These are phyloP conservation scores for Saturnispora diversa DNA, from an alignment of 805 yeast species.

Conservation along the genomic window DNA sequence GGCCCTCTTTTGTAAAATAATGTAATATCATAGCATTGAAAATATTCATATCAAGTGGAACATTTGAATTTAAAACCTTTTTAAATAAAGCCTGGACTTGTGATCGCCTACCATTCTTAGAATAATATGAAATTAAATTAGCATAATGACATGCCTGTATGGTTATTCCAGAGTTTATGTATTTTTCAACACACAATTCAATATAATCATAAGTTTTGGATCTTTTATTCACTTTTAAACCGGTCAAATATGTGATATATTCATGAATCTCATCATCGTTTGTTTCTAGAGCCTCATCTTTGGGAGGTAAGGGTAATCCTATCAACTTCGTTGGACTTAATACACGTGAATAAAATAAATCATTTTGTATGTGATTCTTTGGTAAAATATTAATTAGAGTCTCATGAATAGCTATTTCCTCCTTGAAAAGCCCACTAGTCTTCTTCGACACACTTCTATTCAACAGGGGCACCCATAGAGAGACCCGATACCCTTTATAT, in stretches of 20 bases:
- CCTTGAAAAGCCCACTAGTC: background rate
- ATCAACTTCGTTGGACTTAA: background rate
- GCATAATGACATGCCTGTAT: background rate
- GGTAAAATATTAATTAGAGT: background rate
- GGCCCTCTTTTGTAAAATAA: background rate
- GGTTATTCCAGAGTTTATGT: background rate
- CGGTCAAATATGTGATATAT: background rate
- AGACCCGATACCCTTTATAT: too few relatives aligned
- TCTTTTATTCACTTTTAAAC: background rate
- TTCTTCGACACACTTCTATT: background rate
- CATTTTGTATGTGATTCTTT: background rate
- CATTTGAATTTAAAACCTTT: background rate
- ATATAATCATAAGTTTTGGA: constrained; percentile 1
- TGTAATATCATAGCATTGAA: background rate
- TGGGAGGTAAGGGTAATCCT: background rate
- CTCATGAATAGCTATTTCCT: background rate
- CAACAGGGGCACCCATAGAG: background rate
- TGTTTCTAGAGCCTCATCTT: background rate
- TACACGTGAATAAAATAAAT: background rate
- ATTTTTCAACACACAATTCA: background rate
- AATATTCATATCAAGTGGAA: background rate
- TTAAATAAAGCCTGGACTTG: background rate
- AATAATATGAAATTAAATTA: background rate
- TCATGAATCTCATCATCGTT: background rate
- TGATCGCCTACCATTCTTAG: background rate